These are phyloP conservation scores for Sutorius australiensis DNA, from an alignment of 768 basidiomycete genomes.

Conservation along the genomic window DNA sequence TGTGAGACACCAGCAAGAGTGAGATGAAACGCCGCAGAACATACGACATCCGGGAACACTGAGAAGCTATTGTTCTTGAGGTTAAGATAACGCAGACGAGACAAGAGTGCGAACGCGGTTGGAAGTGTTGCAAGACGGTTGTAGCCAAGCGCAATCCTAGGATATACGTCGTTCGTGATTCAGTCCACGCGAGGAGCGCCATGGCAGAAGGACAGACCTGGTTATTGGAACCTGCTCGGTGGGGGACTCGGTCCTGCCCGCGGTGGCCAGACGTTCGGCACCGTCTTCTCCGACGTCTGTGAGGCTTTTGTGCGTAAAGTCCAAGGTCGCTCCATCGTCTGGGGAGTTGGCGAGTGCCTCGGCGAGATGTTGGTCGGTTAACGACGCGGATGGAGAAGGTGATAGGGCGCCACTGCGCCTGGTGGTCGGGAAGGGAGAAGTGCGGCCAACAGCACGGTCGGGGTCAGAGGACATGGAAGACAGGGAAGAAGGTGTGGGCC, in stretches of 20 bases:
- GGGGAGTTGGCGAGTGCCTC: conserved; percentile 63
- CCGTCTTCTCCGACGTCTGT: conserved; percentile 72
- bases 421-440: conserved; percentile 25
- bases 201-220: conserved; percentile 43
- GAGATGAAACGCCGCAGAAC: conserved; percentile 30
- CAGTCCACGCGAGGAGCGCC: conserved; percentile 2
- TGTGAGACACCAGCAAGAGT: conserved; percentile 8
- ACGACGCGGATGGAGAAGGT: conserved; percentile 36
- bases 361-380: conserved; percentile 55
- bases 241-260: conserved; percentile 44
- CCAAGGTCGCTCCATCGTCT: conserved; percentile 80
- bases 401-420: conserved; percentile 28
- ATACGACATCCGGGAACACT: conserved; percentile 81
- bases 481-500: conserved; percentile 2
- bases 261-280: conserved; percentile 70
- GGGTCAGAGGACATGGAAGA: conserved; percentile 30
- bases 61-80: conserved; percentile 81
- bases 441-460: conserved; percentile 28
- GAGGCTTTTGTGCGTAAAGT: conserved; percentile 76
- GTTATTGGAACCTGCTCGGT: conserved; percentile 53
- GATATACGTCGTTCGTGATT: neutral
- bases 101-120: conserved; percentile 65
- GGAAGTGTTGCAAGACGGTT: conserved; percentile 82
- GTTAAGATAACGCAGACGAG: conserved; percentile 79
- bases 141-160: conserved; percentile 80